Base-by-base conservation (phyloP, 2,329 filamentous ascomycete genomes). In the Ophiostoma tasmaniense region DNA sequence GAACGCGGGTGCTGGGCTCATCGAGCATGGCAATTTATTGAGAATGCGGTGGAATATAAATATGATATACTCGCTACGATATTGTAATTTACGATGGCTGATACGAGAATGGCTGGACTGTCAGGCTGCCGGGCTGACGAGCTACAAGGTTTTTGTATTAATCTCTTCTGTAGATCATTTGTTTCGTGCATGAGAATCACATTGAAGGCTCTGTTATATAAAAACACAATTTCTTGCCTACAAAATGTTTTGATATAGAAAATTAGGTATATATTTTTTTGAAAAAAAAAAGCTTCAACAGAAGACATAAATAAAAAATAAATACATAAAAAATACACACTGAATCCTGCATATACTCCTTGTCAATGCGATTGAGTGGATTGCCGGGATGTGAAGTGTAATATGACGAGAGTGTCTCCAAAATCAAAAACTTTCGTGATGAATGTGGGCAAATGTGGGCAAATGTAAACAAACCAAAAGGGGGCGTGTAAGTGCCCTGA, bases 401-500 rank as follows among this genome's bases (percentile, higher is more conserved):
- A 55, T 55, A n/a, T 55, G 50, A n/a, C 50, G 13, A 55, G n/a
- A 55, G n/a, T 10, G 50, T 25, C 50, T 25, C 50, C 22, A 28
- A 25, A 25, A 55, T 45, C 42, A 45, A 55, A 28, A 6, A 8
- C 50, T 10, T 55, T 55, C 50, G 50, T 55, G 50, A 55, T 55
- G 50, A 25, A 28, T 13, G 50, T 55, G 50, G 22, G 50, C 50
- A 55, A 55, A 55, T 25, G 50, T 25, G n/a, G 50, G n/a, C n/a
- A 25, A 55, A 61, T 30, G 55, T 61, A 61, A 61, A 61, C 55
- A 61, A 61, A 61, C 11, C 30, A 61, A 55, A 61, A 61, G 25
- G 55, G 52, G 55, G 55, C 25, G 8, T 22, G n/a, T 13, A 7
- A 17, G n/a, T 11, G n/a, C 50, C n/a, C n/a, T 13, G 1, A 11